phyloP scores from a whole-genome alignment of 169 alveolate genomes.

The Plasmodium vivax region DNA sequence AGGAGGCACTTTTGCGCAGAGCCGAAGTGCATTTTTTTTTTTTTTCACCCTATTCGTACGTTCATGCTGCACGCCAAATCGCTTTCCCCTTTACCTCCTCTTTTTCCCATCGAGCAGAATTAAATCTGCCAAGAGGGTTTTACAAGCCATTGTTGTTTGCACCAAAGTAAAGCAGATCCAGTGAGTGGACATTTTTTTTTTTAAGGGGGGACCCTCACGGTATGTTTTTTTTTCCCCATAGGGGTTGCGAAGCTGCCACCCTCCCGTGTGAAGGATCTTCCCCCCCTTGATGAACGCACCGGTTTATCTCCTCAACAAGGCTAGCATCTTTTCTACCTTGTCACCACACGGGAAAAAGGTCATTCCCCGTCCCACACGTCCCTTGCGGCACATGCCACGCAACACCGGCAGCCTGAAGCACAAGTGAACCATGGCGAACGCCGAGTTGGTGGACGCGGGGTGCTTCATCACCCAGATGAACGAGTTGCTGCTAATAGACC shows the following conservation, averaged over 20 bases:
- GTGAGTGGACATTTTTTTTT: neutral
- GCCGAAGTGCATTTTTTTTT: neutral
- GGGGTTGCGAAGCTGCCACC: neutral
- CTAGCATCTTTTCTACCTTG: neutral
- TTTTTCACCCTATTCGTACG: neutral
- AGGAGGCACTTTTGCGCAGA: neutral
- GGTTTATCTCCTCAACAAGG: neutral
- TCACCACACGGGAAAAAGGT: neutral
- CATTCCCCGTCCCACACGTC: neutral
- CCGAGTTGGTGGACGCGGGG: slow-evolving; percentile 58
- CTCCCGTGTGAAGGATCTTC: neutral
- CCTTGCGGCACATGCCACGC: neutral
- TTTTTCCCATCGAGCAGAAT: neutral
- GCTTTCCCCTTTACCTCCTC: neutral
- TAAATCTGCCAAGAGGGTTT: neutral
- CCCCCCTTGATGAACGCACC: neutral
- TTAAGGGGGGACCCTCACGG: neutral
- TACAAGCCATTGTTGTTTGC: neutral
- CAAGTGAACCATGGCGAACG: neutral
- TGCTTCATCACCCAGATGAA: slow-evolving; percentile 75
- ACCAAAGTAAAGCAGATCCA: neutral
- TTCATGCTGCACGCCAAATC: neutral
- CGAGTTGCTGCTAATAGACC: slow-evolving; percentile 66
- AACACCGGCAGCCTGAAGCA: neutral
- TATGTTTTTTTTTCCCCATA: neutral